These are phyloP conservation scores for Ceratocystis smalleyi DNA, from an alignment of 2,329 filamentous ascomycete species.

Conservation along the genomic window DNA sequence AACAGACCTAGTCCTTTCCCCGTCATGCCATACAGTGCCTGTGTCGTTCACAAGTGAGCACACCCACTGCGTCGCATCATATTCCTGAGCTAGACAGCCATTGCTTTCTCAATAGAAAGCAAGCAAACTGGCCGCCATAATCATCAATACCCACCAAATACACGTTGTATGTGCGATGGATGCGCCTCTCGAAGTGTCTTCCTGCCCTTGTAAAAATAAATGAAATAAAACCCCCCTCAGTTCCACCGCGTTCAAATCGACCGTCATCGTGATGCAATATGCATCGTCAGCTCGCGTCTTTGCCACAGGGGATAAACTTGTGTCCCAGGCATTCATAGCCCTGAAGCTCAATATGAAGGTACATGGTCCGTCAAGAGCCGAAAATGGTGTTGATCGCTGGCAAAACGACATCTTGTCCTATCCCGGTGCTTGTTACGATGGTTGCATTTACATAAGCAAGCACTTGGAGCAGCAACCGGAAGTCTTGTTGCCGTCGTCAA, in stretches of 20 bases:
- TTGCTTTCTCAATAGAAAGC: neutral
- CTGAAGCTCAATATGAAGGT: too few relatives aligned
- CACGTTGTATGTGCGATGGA: neutral
- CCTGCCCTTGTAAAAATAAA: neutral
- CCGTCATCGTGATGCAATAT: neutral
- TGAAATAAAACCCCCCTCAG: neutral
- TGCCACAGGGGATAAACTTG: neutral
- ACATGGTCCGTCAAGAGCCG: too few relatives aligned
- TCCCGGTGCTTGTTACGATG: neutral
- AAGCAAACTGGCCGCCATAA: neutral
- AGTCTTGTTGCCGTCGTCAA: conserved; percentile 52
- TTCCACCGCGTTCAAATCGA: neutral
- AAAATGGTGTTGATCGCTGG: neutral
- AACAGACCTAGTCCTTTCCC: neutral
- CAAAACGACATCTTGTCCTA: neutral
- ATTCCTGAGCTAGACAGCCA: neutral
- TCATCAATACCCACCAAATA: conserved; percentile 2
- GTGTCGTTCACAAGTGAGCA: neutral
- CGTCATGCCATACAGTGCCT: neutral
- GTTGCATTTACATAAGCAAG: conserved; percentile 59
- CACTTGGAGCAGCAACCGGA: conserved; percentile 75
- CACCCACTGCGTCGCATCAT: conserved; percentile 2
- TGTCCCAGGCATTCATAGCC: too few relatives aligned
- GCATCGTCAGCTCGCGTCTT: neutral
- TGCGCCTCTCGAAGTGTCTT: neutral